These are phyloP conservation scores for Bothriochloa decipiens DNA, from an alignment of 176 grass and related monocot genomes.

Conservation along the genomic window DNA sequence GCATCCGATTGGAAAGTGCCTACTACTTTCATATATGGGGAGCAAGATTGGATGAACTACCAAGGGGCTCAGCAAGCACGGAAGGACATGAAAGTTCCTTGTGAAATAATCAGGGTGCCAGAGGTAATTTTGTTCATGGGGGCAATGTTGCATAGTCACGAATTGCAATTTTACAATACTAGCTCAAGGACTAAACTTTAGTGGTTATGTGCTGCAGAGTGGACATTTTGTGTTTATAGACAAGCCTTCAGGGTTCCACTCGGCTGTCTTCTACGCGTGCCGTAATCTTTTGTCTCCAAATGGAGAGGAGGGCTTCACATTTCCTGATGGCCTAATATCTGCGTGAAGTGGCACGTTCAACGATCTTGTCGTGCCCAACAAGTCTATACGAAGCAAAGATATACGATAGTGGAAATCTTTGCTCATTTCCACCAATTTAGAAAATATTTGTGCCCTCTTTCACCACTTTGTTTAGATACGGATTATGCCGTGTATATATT, in stretches of 20 bases:
- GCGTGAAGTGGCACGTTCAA: slow-evolving; percentile 38
- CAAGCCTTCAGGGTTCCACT: slow-evolving; percentile 85
- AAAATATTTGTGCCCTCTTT: background rate
- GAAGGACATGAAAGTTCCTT: slow-evolving; percentile 91
- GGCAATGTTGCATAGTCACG: background rate
- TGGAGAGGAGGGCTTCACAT: slow-evolving; percentile 50
- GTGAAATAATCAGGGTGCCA: slow-evolving; percentile 93
- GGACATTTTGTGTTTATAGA: slow-evolving; percentile 99
- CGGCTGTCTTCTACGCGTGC: slow-evolving; percentile 69
- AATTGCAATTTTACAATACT: background rate
- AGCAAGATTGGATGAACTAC: slow-evolving; percentile 97
- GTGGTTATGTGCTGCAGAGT: slow-evolving; percentile 49
- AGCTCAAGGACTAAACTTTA: background rate
- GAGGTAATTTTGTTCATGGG: slow-evolving; percentile 53
- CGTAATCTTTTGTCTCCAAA: slow-evolving; percentile 64
- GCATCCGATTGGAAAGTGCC: slow-evolving; percentile 94
- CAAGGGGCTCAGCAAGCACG: slow-evolving; percentile 85
- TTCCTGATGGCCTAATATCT: slow-evolving; percentile 68
- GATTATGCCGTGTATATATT: slow-evolving; percentile 12
- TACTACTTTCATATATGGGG: slow-evolving; percentile 95
- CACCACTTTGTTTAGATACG: slow-evolving; percentile 6
- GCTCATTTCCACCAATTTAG: background rate
- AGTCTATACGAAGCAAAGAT: background rate
- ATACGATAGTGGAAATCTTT: background rate
- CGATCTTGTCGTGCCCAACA: background rate